Conservation (phyloP, 305 asterid species). For the Fraxinus floribunda region DNA sequence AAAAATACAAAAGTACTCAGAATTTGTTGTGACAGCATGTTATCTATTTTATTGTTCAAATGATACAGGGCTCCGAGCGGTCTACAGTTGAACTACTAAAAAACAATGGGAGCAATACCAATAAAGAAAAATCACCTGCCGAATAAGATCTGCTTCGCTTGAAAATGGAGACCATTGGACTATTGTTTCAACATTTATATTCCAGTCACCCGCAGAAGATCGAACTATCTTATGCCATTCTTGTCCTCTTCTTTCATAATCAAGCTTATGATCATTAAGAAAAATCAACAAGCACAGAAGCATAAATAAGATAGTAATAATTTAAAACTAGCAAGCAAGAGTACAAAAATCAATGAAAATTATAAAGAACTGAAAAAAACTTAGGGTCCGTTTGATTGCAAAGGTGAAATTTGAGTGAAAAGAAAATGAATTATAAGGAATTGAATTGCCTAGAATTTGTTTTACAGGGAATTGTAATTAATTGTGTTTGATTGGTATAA, state of each 20-base stretch:
- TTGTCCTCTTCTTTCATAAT: conserved; percentile 64
- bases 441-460: too few species aligned
- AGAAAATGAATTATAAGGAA: too few species aligned
- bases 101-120: conserved; percentile 8
- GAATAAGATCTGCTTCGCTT: conserved; percentile 77
- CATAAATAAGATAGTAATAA: conserved; percentile 14
- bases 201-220: conserved; percentile 67
- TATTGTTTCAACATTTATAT: conserved; percentile 64
- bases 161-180: conserved; percentile 90
- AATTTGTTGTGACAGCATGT: not conserved
- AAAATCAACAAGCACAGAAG: conserved; percentile 26
- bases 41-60: conserved; percentile 5
- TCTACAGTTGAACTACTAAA: not conserved
- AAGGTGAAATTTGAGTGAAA: too few species aligned
- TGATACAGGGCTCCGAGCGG: not conserved
- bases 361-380: not conserved
- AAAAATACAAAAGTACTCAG: not conserved
- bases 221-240: conserved; percentile 57
- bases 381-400: too few species aligned
- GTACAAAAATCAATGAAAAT: conserved; percentile 5
- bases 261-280: conserved; percentile 55
- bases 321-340: conserved; percentile 13
- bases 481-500: too few species aligned
- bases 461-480: too few species aligned
- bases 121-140: conserved; percentile 51